phyloP scores from a whole-genome alignment of 495 filamentous ascomycete genomes.

The Clavariopsis aquatica region DNA sequence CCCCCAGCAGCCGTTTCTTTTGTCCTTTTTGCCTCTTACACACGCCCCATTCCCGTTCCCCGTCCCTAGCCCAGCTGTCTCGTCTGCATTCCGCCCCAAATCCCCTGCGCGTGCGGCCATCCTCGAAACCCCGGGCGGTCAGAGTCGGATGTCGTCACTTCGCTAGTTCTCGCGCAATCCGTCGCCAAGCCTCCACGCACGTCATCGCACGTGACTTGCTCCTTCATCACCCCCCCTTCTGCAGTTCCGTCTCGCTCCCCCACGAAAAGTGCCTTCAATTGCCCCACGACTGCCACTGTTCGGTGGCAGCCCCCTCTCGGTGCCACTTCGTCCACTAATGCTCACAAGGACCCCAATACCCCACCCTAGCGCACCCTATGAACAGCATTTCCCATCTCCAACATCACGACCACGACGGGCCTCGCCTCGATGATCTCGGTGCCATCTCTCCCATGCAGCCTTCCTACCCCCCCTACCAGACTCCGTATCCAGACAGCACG shows the following conservation, averaged over 20 bases:
- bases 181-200: constrained; percentile 24
- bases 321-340: constrained; percentile 20
- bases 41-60: background rate
- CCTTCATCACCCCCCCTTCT: background rate
- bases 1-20: background rate
- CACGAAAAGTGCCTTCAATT: constrained; percentile 5
- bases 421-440: constrained; percentile 23
- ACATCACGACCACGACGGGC: constrained; percentile 6
- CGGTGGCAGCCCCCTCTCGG: constrained; percentile 6
- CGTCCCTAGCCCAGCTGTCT: background rate
- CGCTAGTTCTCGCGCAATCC: constrained; percentile 28
- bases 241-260: constrained; percentile 9
- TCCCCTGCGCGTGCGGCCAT: background rate
- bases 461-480: constrained; percentile 8
- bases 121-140: constrained; percentile 6
- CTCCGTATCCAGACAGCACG: constrained; percentile 19
- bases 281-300: constrained; percentile 21
- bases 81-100: background rate
- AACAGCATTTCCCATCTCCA: constrained; percentile 11
- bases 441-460: constrained; percentile 20
- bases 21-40: constrained; percentile 1
- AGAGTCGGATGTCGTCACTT: constrained; percentile 21
- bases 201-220: constrained; percentile 23
- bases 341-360: constrained; percentile 14
- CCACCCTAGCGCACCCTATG: constrained; percentile 14